phyloP scores from a whole-genome alignment of 352 stramenopile genomes.

The Phytophthora pistaciae region DNA sequence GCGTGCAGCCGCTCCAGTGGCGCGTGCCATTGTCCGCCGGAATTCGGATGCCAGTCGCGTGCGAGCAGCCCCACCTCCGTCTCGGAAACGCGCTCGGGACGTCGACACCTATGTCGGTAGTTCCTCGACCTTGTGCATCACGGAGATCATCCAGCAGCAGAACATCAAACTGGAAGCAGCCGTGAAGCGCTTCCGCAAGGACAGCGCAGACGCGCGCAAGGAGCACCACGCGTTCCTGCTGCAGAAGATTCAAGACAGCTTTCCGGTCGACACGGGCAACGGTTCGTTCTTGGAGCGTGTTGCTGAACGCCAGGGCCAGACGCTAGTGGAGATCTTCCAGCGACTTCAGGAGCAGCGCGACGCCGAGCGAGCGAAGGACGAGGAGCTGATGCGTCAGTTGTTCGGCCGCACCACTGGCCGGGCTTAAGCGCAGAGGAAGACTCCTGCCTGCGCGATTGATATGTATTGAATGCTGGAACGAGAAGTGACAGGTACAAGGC shows the following conservation, averaged over 20 bases:
- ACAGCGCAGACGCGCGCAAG: slow-evolving; percentile 40
- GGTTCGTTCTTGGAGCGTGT: slow-evolving; percentile 49
- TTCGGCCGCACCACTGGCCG: slow-evolving; percentile 26
- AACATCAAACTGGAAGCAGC: slow-evolving; percentile 41
- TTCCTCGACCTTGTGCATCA: slow-evolving; percentile 40
- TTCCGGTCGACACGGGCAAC: slow-evolving; percentile 39
- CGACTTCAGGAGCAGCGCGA: slow-evolving; percentile 39
- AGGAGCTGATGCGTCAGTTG: slow-evolving; percentile 39
- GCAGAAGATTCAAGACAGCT: slow-evolving; percentile 45
- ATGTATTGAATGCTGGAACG: slow-evolving; percentile 7
- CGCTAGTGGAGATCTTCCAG: slow-evolving; percentile 47
- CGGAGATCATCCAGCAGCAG: slow-evolving; percentile 50
- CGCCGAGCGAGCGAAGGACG: slow-evolving; percentile 37
- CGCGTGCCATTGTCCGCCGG: slow-evolving; percentile 14
- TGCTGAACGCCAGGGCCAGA: slow-evolving; percentile 43
- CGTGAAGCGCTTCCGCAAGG: slow-evolving; percentile 53
- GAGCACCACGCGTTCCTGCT: slow-evolving; percentile 48
- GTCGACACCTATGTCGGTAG: not conserved
- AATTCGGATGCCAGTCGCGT: slow-evolving; percentile 2
- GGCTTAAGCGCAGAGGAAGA: slow-evolving; percentile 1
- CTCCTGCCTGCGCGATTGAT: not conserved
- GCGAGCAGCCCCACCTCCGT: not conserved
- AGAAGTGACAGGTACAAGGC: slow-evolving; percentile 2
- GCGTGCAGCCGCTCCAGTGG: not conserved
- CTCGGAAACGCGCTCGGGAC: slow-evolving; percentile 30